These are phyloP conservation scores for Ustilago nuda DNA, from an alignment of 1,284 basidiomycete species.

Conservation along the genomic window DNA sequence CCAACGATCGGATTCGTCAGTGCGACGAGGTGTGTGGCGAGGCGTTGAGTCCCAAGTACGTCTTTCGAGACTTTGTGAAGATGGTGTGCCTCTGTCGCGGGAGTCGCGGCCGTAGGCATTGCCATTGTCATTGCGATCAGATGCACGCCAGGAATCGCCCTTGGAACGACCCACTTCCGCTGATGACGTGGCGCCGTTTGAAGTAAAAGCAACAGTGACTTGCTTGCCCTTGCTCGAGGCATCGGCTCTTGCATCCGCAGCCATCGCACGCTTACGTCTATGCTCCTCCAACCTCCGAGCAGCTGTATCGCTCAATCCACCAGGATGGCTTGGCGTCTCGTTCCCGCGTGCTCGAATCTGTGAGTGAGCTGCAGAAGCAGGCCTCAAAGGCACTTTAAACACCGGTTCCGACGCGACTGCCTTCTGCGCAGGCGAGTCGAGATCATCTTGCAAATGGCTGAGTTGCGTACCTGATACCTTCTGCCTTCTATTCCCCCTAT, in stretches of 20 bases:
- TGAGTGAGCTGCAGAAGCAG: slow-evolving; percentile 30
- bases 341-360: slow-evolving; percentile 25
- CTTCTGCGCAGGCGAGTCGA: slow-evolving; percentile 9
- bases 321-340: slow-evolving; percentile 58
- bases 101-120: slow-evolving; percentile 6
- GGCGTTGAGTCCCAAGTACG: slow-evolving; percentile 57
- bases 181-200: neutral
- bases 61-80: slow-evolving; percentile 15
- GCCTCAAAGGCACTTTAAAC: slow-evolving; percentile 47
- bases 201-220: slow-evolving; percentile 2
- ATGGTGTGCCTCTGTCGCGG: neutral
- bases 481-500: slow-evolving; percentile 29
- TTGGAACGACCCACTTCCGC: neutral
- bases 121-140: slow-evolving; percentile 10
- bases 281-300: slow-evolving; percentile 50
- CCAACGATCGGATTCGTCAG: slow-evolving; percentile 20
- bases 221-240: slow-evolving; percentile 17
- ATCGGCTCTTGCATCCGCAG: slow-evolving; percentile 16
- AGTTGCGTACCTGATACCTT: slow-evolving; percentile 29
- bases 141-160: slow-evolving; percentile 32
- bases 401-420: slow-evolving; percentile 11
- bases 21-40: slow-evolving; percentile 4
- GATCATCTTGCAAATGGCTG: slow-evolving; percentile 27
- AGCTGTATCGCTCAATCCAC: slow-evolving; percentile 52
- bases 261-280: slow-evolving; percentile 35